A percentile compares a stretch with the other conserved stretches of the same genome.
phyloP scores from a whole-genome alignment of 805 yeast species.

The Barnettozyma pratensis region DNA sequence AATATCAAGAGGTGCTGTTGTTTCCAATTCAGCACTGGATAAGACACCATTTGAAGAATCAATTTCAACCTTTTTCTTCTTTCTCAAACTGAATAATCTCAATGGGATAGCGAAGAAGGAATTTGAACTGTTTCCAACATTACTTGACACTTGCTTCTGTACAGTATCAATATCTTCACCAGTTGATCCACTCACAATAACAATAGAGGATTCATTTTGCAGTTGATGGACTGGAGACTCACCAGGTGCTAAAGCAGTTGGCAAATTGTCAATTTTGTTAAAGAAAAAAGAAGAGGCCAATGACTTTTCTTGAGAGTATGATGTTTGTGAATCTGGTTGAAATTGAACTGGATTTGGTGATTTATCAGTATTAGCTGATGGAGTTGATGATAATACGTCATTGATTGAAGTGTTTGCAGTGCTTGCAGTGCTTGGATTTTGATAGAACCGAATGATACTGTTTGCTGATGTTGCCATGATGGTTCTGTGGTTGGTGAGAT shows the following conservation, averaged over 20 bases:
- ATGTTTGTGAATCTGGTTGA: not conserved
- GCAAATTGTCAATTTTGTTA: slow-evolving; percentile 11
- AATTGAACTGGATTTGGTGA: not conserved
- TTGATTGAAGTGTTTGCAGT: slow-evolving; percentile 5
- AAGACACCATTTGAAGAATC: not conserved
- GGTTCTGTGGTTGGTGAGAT: not conserved
- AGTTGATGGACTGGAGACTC: not conserved
- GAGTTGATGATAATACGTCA: not conserved
- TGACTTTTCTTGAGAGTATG: not conserved
- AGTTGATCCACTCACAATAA: not conserved
- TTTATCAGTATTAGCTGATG: not conserved
- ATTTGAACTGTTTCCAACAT: not conserved
- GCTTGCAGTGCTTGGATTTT: slow-evolving; percentile 6
- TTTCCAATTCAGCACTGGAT: slow-evolving; percentile 7
- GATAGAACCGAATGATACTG: slow-evolving; percentile 14
- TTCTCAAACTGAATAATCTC: slow-evolving; percentile 4
- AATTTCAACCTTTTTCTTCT: not conserved
- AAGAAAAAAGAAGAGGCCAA: slow-evolving; percentile 1
- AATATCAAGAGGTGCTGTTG: slow-evolving; percentile 4
- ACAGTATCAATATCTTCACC: not conserved
- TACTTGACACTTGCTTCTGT: not conserved
- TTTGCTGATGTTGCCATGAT: slow-evolving; percentile 11
- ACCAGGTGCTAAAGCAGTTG: slow-evolving; percentile 6
- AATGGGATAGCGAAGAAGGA: slow-evolving; percentile 9
- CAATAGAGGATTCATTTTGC: not conserved